Conservation (phyloP, 805 yeast species). For the Cyberlindnera misumaiensis region DNA sequence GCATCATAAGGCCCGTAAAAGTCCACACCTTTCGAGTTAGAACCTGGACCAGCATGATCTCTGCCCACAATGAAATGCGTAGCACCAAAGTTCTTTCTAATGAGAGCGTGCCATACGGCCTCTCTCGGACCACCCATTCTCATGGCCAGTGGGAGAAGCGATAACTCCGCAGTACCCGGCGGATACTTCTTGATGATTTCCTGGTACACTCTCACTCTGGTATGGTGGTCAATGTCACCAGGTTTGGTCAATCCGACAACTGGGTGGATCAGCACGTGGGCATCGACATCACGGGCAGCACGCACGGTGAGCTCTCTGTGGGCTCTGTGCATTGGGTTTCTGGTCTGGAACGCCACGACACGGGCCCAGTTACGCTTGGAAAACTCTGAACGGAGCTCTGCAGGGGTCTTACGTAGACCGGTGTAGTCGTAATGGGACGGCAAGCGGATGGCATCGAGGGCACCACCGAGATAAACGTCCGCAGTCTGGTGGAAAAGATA, state of each 20-base stretch:
- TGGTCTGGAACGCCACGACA: constrained; percentile 94
- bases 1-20: constrained; percentile 98
- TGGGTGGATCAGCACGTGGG: constrained; percentile 87
- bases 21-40: constrained; percentile 80
- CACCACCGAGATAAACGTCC: constrained; percentile 84
- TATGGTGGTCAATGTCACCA: constrained; percentile 96
- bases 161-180: constrained; percentile 83
- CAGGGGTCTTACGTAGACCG: constrained; percentile 82
- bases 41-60: constrained; percentile 97
- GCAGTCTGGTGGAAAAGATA: constrained; percentile 71
- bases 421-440: constrained; percentile 90
- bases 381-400: constrained; percentile 84
- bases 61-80: constrained; percentile 96
- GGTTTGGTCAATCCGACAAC: constrained; percentile 97
- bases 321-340: constrained; percentile 99
- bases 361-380: constrained; percentile 73
- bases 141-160: constrained; percentile 92
- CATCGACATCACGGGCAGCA: constrained; percentile 90
- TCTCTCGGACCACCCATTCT: constrained; percentile 99
- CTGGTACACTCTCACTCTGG: constrained; percentile 92
- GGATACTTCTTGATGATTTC: constrained; percentile 91
- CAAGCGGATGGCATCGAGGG: constrained; percentile 71
- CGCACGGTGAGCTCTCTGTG: constrained; percentile 94
- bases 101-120: constrained; percentile 97
- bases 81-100: constrained; percentile 94